Base-by-base conservation (phyloP, 2,329 filamentous ascomycete genomes). In the Nemania serpens region DNA sequence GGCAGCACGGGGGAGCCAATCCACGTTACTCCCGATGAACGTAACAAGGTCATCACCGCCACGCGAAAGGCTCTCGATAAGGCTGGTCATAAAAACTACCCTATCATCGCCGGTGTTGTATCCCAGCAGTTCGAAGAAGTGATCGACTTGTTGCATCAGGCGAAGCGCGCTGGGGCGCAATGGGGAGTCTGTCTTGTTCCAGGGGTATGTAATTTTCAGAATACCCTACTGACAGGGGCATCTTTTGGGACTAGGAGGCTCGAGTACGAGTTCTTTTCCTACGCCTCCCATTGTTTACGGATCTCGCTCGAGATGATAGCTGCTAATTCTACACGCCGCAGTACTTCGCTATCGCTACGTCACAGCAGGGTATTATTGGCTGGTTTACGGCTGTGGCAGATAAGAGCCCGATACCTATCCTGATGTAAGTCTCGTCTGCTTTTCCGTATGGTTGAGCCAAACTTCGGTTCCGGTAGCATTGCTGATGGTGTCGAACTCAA, bases 1-100 rank as follows among this genome's bases (percentile, higher is more conserved):
- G 87, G 87, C 22, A 86, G 82, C 41, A 89, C 86, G 0, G 87
- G 87, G 60, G 87, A 89, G 72, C 84, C 84, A 0, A 82, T 89
- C 45, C 86, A 88, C 72, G 76, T 89, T 50, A 81, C 82, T 18
- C 78, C 78, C n/a, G 68, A 75, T n/a, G 86, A 89, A 66, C 83
- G 86, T 36, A 77, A 76, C 58, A 75, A 79, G 46, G 75, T 88
- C 47, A 78, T 89, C 42, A 75, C 76, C n/a, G 81, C 80, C 54
- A 81, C 87, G 53, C 80, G 84, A 55, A 77, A 81, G 66, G 84
- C 80, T 6, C 77, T 89, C 37, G 78, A 82, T 58, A 77, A 79
- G 52, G 83, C 80, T 2, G 85, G 85, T 2, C 87, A 81, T 73
- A 74, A 77, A 13, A 79, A 84, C 68, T 84, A 86, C 61, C 85